Evolutionary conservation across 2,329 filamentous ascomycete species (phyloP).

Genomic region (Seiridium unicorne): DNA sequence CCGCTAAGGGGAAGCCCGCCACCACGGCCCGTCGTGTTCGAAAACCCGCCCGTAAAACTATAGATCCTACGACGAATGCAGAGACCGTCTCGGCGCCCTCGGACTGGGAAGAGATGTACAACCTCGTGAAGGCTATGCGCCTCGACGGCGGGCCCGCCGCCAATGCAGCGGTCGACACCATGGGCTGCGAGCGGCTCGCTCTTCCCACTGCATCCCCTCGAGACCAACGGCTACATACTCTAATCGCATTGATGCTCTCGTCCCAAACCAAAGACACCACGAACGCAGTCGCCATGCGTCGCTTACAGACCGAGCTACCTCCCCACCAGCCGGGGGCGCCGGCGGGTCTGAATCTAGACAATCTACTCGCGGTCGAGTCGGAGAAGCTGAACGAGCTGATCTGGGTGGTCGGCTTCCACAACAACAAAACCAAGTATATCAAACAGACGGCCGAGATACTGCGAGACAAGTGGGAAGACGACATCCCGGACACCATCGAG

Average conservation of each 20-base stretch:
- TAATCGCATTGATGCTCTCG: constrained; percentile 85
- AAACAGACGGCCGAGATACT: constrained; percentile 74
- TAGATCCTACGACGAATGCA: constrained; percentile 18
- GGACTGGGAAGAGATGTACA: constrained; percentile 74
- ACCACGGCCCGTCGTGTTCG: constrained; percentile 15
- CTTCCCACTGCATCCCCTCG: constrained; percentile 44
- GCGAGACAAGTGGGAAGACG: constrained; percentile 65
- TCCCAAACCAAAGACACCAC: constrained; percentile 93
- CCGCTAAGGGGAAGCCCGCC: constrained; percentile 2
- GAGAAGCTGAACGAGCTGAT: constrained; percentile 70
- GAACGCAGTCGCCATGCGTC: constrained; percentile 78
- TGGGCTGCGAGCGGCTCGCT: constrained; percentile 86
- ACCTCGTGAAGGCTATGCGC: constrained; percentile 75
- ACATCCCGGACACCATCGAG: constrained; percentile 77
- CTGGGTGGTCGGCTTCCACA: constrained; percentile 86
- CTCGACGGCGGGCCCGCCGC: constrained; percentile 48
- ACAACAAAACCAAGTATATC: constrained; percentile 86
- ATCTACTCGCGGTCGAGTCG: constrained; percentile 71
- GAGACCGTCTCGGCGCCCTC: constrained; percentile 20
- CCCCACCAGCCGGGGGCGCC: constrained; percentile 42
- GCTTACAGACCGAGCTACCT: constrained; percentile 72
- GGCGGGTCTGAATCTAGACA: constrained; percentile 67
- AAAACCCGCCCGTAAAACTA: constrained; percentile 24
- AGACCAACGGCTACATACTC: constrained; percentile 77
- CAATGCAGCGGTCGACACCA: constrained; percentile 90